Evolutionary conservation across 495 filamentous ascomycete species (phyloP), one percentile per base, ranked within the genome.

Genomic region (Wilcoxina mikolae): DNA sequence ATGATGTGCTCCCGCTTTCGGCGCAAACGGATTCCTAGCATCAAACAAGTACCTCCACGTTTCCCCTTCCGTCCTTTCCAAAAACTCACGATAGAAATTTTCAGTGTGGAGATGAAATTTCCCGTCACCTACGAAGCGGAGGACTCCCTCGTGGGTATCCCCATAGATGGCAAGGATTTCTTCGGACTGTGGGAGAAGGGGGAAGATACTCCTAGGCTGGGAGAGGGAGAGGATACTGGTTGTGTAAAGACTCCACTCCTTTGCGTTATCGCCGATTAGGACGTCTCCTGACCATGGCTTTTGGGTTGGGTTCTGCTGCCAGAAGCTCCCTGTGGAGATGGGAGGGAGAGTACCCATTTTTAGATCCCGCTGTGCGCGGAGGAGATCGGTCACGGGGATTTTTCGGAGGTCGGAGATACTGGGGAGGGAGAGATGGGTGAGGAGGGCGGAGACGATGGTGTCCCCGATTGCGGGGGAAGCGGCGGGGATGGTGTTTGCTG

Each of bases 11-110:
- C 71, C 68, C 18, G 67, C 69, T 3, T 71, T 71, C 12, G 66
- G 35, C 35, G 72, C 70, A 66, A 66, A 73, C n/a, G 71, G 71
- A 51, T 73, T 73, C 0, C 60, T 29, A 42, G 72, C 68, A 51
- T 73, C 71, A 42, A 73, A 47, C 0, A 72, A 57, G 43, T 73
- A 73, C 29, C 65, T 62, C 56, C 68, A 72, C 24, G 69, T 69
- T 0, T 35, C 57, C 23, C 69, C 71, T 10, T 61, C 58, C 2
- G 60, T 60, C 5, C 58, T 60, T 1, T 56, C 48, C 0, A 68
- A 49, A 47, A 71, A 71, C 9, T 67, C 54, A 2, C 68, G 24
- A 2, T 27, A 15, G 27, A 28, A 49, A 11, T 12, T 49, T 20
- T 49, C 46, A 10, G 46, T 49, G 12, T 28, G 27, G 46, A 28